phyloP scores from a whole-genome alignment of 78 protist genomes.

The Paulinella micropora region DNA sequence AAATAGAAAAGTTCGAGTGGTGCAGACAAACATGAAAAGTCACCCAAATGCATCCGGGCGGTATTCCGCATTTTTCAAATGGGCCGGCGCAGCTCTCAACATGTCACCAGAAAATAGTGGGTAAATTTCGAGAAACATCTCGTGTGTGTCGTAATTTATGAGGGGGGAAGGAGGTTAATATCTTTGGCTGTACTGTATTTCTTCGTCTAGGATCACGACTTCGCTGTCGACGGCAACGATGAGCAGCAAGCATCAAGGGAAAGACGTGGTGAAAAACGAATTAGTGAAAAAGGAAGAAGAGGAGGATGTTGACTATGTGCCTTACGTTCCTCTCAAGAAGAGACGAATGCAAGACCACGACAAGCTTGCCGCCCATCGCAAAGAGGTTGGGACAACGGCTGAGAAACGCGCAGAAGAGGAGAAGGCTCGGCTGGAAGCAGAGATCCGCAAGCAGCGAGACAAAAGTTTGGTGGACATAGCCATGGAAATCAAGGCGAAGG shows the following conservation, averaged over 20 bases:
- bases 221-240: neutral
- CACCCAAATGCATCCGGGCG: no score
- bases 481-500: neutral
- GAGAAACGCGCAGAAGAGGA: neutral
- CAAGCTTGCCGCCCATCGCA: neutral
- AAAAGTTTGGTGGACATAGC: neutral
- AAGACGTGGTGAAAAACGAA: neutral
- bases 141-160: neutral
- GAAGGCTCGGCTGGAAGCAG: neutral
- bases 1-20: no score
- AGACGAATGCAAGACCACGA: neutral
- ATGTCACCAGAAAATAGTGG: neutral
- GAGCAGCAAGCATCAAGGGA: neutral
- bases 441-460: neutral
- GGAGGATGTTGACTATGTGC: neutral
- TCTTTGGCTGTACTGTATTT: neutral
- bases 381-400: neutral
- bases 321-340: neutral
- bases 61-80: no score
- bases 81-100: no score
- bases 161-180: neutral
- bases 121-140: neutral
- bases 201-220: neutral
- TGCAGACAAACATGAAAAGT: no score
- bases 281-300: neutral